These are phyloP conservation scores for Hypoxylon rubiginosum DNA, from an alignment of 2,329 filamentous ascomycete species.

Conservation along the genomic window DNA sequence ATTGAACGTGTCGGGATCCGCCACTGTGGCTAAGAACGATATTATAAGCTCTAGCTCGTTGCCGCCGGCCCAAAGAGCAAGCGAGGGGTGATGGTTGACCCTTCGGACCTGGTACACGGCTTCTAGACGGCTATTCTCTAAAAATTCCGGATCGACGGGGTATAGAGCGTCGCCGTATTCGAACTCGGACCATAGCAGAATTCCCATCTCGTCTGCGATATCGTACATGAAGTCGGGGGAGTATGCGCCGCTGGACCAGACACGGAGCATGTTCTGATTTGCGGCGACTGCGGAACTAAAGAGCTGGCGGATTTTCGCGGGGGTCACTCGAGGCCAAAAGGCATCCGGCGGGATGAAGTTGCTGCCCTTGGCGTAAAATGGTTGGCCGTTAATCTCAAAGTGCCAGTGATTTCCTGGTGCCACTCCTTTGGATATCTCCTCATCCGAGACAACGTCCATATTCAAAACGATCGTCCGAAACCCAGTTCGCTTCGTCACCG, in stretches of 20 bases:
- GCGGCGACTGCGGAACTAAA: slow-evolving; percentile 68
- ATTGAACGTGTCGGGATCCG: slow-evolving; percentile 58
- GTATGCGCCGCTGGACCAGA: slow-evolving; percentile 73
- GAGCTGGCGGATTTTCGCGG: slow-evolving; percentile 63
- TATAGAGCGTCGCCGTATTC: slow-evolving; percentile 73
- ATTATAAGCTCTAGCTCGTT: slow-evolving; percentile 73
- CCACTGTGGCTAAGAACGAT: slow-evolving; percentile 56
- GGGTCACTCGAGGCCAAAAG: slow-evolving; percentile 73
- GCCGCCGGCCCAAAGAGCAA: slow-evolving; percentile 67
- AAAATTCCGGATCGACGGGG: slow-evolving; percentile 65
- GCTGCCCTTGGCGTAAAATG: slow-evolving; percentile 74
- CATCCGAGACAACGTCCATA: slow-evolving; percentile 65
- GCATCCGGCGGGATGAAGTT: slow-evolving; percentile 74
- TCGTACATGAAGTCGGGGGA: slow-evolving; percentile 73
- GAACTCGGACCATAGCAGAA: slow-evolving; percentile 74
- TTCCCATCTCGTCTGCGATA: slow-evolving; percentile 71
- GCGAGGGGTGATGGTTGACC: slow-evolving; percentile 62
- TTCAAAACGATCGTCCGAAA: slow-evolving; percentile 74
- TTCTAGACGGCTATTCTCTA: slow-evolving; percentile 68
- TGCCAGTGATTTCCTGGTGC: slow-evolving; percentile 65
- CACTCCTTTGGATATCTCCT: slow-evolving; percentile 66
- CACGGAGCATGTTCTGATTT: slow-evolving; percentile 74
- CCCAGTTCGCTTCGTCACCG: slow-evolving; percentile 67
- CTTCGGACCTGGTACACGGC: slow-evolving; percentile 72
- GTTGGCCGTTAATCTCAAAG: slow-evolving; percentile 74